Conservation (phyloP, 192 early-diverging fungal genomes). For the Piromyces finnis region DNA sequence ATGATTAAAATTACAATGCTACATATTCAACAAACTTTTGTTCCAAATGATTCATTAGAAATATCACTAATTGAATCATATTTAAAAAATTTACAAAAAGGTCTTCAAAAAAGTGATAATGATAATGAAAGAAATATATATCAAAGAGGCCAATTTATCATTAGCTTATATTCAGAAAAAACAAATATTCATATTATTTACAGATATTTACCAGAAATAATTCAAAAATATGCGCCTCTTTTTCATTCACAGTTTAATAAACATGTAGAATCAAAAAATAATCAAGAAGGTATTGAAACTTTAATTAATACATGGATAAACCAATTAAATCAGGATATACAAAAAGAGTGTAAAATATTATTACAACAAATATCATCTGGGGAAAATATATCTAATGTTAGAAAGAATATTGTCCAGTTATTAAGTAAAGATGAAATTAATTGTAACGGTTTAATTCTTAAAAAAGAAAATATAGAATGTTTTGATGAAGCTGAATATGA, state of each 20-base stretch:
- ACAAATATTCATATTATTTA: conserved; percentile 12
- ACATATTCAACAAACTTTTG: not conserved
- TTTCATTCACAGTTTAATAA: not conserved
- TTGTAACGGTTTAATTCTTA: not conserved
- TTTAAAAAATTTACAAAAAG: conserved; percentile 2
- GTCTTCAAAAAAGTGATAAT: not conserved
- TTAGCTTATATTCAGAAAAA: conserved; percentile 13
- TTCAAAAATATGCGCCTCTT: conserved; percentile 8
- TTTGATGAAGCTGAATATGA: not conserved
- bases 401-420: not conserved
- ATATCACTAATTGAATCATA: conserved; percentile 3
- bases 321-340: not conserved
- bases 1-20: conserved; percentile 2
- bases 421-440: not conserved
- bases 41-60: not conserved
- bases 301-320: not conserved
- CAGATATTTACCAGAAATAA: conserved; percentile 7
- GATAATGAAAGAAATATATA: not conserved
- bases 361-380: not conserved
- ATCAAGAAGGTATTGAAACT: not conserved
- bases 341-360: not conserved
- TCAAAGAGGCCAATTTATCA: conserved; percentile 1
- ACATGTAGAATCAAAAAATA: not conserved
- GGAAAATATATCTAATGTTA: not conserved
- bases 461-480: not conserved